phyloP scores from a whole-genome alignment of 345 rosid genomes.

The Eucalyptus polybractea region DNA sequence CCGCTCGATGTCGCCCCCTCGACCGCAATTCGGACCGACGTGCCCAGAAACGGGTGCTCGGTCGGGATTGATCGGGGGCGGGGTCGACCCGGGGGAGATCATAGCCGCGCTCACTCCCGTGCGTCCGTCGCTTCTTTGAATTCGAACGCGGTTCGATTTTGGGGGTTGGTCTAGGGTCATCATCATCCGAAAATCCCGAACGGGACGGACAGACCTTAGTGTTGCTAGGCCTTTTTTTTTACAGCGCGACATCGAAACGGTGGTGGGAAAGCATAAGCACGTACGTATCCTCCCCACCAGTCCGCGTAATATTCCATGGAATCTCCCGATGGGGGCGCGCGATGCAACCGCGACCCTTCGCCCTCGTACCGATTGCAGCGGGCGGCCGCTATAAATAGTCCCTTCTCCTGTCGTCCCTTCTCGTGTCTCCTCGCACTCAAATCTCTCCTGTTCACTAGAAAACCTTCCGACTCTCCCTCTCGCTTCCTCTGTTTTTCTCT shows the following conservation, averaged over 20 bases:
- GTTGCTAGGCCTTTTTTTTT: not conserved
- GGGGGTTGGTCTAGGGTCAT: not conserved
- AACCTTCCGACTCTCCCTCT: not conserved
- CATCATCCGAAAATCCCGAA: not conserved
- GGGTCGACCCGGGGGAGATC: not conserved
- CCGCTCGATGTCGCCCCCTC: not conserved
- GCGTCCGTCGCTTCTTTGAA: too few species aligned
- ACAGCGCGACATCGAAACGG: not conserved
- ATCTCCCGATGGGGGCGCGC: not conserved
- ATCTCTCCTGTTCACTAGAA: not conserved
- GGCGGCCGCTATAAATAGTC: not conserved
- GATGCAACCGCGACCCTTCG: not conserved
- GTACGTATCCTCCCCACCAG: not conserved
- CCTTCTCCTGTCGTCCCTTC: not conserved
- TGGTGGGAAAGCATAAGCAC: not conserved
- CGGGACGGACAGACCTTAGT: not conserved
- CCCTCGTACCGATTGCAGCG: not conserved
- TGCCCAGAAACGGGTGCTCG: not conserved
- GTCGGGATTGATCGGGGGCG: not conserved
- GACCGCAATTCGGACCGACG: not conserved
- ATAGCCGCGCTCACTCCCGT: not conserved
- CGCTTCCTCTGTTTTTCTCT: not conserved
- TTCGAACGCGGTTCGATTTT: not conserved
- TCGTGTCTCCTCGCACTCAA: not conserved
- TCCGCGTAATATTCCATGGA: conserved; percentile 42